Percentiles rank a stretch among this genome's conserved stretches.
phyloP scores from a whole-genome alignment of 2,329 filamentous ascomycete species.

The Colletotrichum liaoningense region DNA sequence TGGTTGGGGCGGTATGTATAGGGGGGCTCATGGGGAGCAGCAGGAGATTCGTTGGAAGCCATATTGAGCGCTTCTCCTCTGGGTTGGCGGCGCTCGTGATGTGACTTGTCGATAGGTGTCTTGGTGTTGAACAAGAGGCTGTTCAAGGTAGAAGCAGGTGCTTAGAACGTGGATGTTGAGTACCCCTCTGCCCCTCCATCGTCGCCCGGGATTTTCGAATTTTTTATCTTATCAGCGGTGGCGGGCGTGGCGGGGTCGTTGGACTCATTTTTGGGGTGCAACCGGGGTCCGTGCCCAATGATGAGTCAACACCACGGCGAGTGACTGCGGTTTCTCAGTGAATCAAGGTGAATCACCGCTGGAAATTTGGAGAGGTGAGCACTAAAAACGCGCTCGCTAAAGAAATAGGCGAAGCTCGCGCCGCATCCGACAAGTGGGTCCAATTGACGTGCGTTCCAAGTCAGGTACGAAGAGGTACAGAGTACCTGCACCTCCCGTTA shows the following conservation, averaged over 20 bases:
- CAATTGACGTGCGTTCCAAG: too few relatives aligned
- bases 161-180: slow-evolving; percentile 1
- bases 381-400: not conserved
- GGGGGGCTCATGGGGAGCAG: slow-evolving; percentile 57
- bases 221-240: slow-evolving; percentile 36
- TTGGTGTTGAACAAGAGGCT: not conserved
- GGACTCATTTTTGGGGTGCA: not conserved
- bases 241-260: slow-evolving; percentile 22
- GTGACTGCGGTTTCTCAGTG: not conserved
- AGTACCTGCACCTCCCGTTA: not conserved
- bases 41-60: slow-evolving; percentile 44
- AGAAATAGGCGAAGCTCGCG: not conserved
- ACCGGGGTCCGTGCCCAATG: slow-evolving; percentile 11
- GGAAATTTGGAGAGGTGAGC: not conserved
- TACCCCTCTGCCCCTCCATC: slow-evolving; percentile 30
- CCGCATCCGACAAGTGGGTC: not conserved
- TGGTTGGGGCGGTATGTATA: slow-evolving; percentile 56
- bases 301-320: slow-evolving; percentile 28
- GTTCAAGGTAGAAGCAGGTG: not conserved
- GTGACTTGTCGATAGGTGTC: not conserved
- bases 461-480: too few relatives aligned
- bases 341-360: slow-evolving; percentile 14
- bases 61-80: not conserved
- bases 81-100: not conserved
- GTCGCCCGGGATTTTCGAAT: slow-evolving; percentile 12